phyloP scores from a whole-genome alignment of 2,329 filamentous ascomycete species.

The Colletotrichum neosansevieriae region DNA sequence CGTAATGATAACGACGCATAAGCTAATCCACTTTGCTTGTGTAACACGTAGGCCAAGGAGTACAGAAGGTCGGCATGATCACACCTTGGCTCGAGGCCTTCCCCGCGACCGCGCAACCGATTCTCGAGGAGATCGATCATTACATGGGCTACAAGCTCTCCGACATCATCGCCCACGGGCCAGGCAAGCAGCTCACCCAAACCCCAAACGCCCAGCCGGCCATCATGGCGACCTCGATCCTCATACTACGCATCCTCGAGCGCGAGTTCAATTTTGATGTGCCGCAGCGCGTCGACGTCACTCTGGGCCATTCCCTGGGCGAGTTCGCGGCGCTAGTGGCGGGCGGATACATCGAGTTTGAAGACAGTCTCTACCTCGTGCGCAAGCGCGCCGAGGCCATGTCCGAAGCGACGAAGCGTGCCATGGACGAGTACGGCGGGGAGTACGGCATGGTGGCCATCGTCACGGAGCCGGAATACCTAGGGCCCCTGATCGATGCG shows the following conservation, averaged over 20 bases:
- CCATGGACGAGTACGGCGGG: conserved; percentile 75
- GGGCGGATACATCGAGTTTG: conserved; percentile 81
- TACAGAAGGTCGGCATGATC: conserved; percentile 90
- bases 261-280: conserved; percentile 84
- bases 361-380: conserved; percentile 83
- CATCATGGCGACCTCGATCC: conserved; percentile 93
- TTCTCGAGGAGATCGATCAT: conserved; percentile 88
- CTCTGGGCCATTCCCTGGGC: conserved; percentile 89
- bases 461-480: conserved; percentile 85
- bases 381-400: conserved; percentile 84
- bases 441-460: conserved; percentile 96
- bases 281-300: conserved; percentile 79
- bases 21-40: not conserved
- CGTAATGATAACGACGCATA: not conserved
- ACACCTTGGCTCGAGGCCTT: conserved; percentile 89
- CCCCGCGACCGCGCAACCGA: conserved; percentile 78
- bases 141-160: conserved; percentile 81
- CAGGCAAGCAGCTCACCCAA: conserved; percentile 79
- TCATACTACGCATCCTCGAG: conserved; percentile 90
- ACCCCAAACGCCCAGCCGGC: conserved; percentile 93
- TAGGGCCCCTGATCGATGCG: conserved; percentile 75
- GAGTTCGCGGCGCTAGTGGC: conserved; percentile 94
- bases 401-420: conserved; percentile 78
- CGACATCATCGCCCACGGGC: conserved; percentile 81
- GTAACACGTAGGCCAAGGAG: conserved; percentile 77